Conservation (phyloP, 2,329 filamentous ascomycete species). For the Arthrinium phaeospermum region DNA sequence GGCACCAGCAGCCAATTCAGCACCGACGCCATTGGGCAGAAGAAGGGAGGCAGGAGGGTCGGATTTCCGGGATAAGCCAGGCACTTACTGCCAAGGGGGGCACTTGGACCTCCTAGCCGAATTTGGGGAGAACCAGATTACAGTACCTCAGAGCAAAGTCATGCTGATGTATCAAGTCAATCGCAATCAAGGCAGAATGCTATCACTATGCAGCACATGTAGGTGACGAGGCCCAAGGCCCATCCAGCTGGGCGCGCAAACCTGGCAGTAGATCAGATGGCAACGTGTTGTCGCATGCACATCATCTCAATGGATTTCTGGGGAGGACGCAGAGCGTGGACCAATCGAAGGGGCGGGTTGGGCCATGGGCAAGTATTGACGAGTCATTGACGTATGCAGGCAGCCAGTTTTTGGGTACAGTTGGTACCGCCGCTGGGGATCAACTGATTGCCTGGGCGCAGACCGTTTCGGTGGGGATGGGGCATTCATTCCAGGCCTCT, state of each 20-base stretch:
- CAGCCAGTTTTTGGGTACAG: neutral
- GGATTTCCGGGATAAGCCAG: too few relatives aligned
- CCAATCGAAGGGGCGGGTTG: neutral
- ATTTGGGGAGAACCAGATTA: too few relatives aligned
- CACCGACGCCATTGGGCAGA: neutral
- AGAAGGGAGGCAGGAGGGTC: neutral
- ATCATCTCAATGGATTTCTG: neutral
- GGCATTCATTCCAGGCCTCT: neutral
- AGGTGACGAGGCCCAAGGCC: too few relatives aligned
- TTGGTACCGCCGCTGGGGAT: too few relatives aligned
- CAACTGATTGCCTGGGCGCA: too few relatives aligned
- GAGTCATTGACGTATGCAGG: neutral
- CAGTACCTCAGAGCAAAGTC: too few relatives aligned
- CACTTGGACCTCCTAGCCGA: too few relatives aligned
- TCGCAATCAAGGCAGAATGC: neutral
- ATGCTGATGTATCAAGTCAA: too few relatives aligned
- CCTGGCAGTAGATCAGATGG: constrained; percentile 10
- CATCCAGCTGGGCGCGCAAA: neutral
- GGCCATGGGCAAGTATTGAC: constrained; percentile 4
- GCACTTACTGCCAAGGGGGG: too few relatives aligned
- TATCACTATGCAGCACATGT: too few relatives aligned
- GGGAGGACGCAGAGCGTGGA: neutral
- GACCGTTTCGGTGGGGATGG: neutral
- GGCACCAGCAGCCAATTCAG: neutral
- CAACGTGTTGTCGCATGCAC: neutral